Evolutionary conservation across 257 asterid species (phyloP), one percentile per base, ranked within the genome.

Genomic region (Solanum pinnatisectum): DNA sequence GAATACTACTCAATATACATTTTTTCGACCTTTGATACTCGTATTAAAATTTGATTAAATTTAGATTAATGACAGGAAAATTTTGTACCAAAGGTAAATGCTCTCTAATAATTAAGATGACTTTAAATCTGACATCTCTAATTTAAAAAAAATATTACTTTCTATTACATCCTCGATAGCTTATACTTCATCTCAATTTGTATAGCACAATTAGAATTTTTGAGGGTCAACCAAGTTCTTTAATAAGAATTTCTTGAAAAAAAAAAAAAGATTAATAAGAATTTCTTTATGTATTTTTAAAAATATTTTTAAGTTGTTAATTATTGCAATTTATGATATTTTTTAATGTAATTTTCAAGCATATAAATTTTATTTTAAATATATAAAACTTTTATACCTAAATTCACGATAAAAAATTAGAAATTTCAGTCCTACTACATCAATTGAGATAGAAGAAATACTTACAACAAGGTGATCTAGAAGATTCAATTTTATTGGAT

Each of bases 401-500:
- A 60, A 60, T 60, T 23, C 3, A 23, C 1, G 3, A 23, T 63
- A 9, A 60, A 60, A 8, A 9, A 0, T 23, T 60, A 10, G 5
- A 60, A 60, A 60, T 1, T 56, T 6, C 2, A 56, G 16, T 18
- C 4, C 3, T 10, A 5, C 7, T n/a, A 4, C 6, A 10, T 63
- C 6, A 63, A 10, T 23, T 10, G 32, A 10, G 5, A 63, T 10
- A 0, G 5, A 63, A 10, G 6, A 10, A 63, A 63, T 23, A 35
- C 25, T 25, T 44, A 30, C 56, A 18, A n/a, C n/a, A 59, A 40
- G 37, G 73, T 37, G 36, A 12, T 59, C n/a, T 60, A 63, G 33
- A 68, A 40, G 56, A 37, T 49, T 3, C 76, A 37, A 71, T 42
- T 13, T 18, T 33, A 44, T 42, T 83, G 89, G 87, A 79, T 73